These are phyloP conservation scores for Hydnomerulius pinastri DNA, from an alignment of 768 basidiomycete species.

Conservation along the genomic window DNA sequence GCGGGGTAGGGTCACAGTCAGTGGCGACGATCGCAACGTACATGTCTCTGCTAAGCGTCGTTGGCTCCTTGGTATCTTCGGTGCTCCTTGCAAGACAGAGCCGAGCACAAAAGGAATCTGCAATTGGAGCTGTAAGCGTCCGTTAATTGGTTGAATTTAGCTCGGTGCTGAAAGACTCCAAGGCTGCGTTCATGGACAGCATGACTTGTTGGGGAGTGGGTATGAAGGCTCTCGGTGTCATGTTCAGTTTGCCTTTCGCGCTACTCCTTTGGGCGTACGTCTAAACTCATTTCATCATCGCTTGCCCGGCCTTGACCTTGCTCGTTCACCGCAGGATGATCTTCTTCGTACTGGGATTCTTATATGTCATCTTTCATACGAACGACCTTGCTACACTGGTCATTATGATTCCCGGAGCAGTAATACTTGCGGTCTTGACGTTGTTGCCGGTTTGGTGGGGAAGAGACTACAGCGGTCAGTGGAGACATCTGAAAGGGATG, in stretches of 20 bases:
- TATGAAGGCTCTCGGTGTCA: constrained; percentile 29
- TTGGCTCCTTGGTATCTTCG: constrained; percentile 37
- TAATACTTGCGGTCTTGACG: constrained; percentile 16
- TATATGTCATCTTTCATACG: constrained; percentile 23
- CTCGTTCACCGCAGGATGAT: constrained; percentile 20
- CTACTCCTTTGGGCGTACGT: constrained; percentile 34
- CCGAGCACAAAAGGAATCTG: constrained; percentile 25
- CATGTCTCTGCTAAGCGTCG: constrained; percentile 36
- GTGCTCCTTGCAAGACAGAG: constrained; percentile 40
- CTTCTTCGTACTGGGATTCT: constrained; percentile 28
- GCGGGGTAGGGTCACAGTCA: neutral
- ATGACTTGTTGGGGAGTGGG: constrained; percentile 16
- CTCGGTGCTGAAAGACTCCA: constrained; percentile 12
- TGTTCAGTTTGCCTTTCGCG: constrained; percentile 35
- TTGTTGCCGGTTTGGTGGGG: constrained; percentile 18
- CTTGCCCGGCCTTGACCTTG: no score
- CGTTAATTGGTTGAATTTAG: constrained; percentile 4
- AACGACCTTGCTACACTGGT: constrained; percentile 11
- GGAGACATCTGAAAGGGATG: no score
- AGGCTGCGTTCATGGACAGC: constrained; percentile 27
- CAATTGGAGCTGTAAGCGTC: constrained; percentile 27
- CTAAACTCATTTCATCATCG: neutral
- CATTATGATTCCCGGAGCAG: constrained; percentile 16
- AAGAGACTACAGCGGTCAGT: no score
- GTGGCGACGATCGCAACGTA: constrained; percentile 35